These are phyloP conservation scores for Pseudogymnoascus sp. DNA, from an alignment of 2,329 filamentous ascomycete species.

Conservation along the genomic window DNA sequence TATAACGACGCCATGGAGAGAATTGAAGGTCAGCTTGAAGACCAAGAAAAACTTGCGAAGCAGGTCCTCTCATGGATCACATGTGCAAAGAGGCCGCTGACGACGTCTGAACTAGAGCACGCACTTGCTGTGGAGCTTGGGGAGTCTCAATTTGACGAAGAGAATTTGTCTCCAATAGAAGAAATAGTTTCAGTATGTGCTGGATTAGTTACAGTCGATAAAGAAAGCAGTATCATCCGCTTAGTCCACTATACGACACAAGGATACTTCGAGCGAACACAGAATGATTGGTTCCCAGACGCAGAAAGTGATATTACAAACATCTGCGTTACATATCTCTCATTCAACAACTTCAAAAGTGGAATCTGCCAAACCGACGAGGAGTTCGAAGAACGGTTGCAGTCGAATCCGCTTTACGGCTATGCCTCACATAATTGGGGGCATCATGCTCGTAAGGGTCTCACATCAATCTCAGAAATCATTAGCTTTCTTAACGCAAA, in stretches of 20 bases:
- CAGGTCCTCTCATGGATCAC: no score
- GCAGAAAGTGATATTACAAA: slow-evolving; percentile 12
- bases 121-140: slow-evolving; percentile 27
- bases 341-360: slow-evolving; percentile 25
- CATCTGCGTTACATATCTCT: slow-evolving; percentile 24
- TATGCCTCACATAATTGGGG: no score
- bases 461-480: no score
- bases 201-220: slow-evolving; percentile 19
- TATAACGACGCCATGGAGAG: no score
- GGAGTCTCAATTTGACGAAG: slow-evolving; percentile 17
- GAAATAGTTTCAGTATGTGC: slow-evolving; percentile 16
- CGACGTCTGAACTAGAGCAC: slow-evolving; percentile 26
- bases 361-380: background rate
- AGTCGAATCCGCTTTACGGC: no score
- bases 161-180: slow-evolving; percentile 18
- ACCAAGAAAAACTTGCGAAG: no score
- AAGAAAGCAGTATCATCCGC: slow-evolving; percentile 16
- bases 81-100: slow-evolving; percentile 20
- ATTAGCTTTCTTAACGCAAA: no score
- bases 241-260: slow-evolving; percentile 29
- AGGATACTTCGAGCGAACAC: slow-evolving; percentile 35
- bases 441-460: no score
- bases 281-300: slow-evolving; percentile 10
- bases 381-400: no score
- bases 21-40: no score